Conservation (phyloP, 176 grass and related monocot genomes). For the Zoysia pacifica region DNA sequence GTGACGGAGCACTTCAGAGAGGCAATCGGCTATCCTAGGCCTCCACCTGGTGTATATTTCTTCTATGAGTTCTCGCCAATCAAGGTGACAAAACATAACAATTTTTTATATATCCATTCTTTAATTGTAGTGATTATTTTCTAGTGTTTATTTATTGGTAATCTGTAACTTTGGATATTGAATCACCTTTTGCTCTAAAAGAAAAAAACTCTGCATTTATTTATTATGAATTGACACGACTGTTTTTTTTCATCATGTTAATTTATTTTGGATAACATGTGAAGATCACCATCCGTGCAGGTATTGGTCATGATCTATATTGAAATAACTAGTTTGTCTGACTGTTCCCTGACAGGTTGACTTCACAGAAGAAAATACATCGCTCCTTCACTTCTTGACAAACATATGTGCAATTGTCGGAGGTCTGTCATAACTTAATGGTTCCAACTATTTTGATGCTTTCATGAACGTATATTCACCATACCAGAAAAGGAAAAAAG, state of each 20-base stretch:
- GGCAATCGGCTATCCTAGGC: conserved; percentile 85
- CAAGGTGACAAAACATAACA: conserved; percentile 57
- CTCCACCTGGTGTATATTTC: conserved; percentile 85
- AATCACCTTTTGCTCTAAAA: conserved; percentile 33
- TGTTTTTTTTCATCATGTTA: conserved; percentile 25
- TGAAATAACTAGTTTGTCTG: conserved; percentile 3
- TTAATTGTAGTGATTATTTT: neutral
- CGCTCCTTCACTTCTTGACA: conserved; percentile 93
- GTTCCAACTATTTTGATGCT: neutral
- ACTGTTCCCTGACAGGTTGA: conserved; percentile 63
- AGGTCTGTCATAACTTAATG: conserved; percentile 47
- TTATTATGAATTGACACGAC: conserved; percentile 18
- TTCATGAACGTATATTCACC: neutral
- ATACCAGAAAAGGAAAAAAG: neutral
- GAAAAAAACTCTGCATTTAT: conserved; percentile 12
- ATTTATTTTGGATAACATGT: conserved; percentile 16
- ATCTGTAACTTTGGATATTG: conserved; percentile 8
- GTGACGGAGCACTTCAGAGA: conserved; percentile 98
- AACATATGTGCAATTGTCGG: conserved; percentile 94
- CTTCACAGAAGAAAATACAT: conserved; percentile 92
- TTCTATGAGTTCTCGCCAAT: conserved; percentile 99
- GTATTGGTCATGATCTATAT: neutral
- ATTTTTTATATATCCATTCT: conserved; percentile 14
- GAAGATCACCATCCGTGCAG: conserved; percentile 12
- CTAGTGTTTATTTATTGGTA: neutral